phyloP scores from a whole-genome alignment of 495 filamentous ascomycete species.

The Xylaria cubensis region DNA sequence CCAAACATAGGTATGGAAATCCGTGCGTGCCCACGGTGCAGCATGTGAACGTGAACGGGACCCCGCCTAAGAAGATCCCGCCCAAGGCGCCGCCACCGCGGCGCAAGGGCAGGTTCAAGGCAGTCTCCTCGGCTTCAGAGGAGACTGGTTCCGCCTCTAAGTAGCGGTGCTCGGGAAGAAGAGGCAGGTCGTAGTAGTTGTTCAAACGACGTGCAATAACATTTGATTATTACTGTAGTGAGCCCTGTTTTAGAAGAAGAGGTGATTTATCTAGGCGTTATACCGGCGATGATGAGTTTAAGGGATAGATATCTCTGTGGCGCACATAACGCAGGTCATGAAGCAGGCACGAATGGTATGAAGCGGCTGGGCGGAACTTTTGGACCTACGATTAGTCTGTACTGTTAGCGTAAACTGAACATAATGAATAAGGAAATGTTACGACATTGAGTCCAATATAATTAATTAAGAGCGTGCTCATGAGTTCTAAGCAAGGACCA shows the following conservation, averaged over 20 bases:
- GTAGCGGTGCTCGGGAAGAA: not conserved
- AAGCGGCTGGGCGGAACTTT: not conserved
- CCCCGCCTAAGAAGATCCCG: constrained; percentile 54
- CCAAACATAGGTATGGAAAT: constrained; percentile 54
- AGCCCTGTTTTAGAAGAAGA: constrained; percentile 2
- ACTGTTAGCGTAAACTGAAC: not conserved
- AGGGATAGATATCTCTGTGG: not conserved
- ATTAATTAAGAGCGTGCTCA: not conserved
- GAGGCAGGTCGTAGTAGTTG: not conserved
- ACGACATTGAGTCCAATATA: not conserved
- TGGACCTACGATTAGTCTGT: not conserved
- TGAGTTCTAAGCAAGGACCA: not conserved
- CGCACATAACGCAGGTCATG: not conserved
- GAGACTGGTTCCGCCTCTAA: constrained; percentile 5
- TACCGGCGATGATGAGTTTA: not conserved
- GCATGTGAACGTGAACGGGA: constrained; percentile 38
- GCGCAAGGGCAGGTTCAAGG: constrained; percentile 52
- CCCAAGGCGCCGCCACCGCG: constrained; percentile 62
- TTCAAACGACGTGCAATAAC: constrained; percentile 9
- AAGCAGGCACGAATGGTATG: not conserved
- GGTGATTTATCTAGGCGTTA: not conserved
- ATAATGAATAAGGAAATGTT: not conserved
- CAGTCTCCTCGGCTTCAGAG: constrained; percentile 25
- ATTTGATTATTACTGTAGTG: not conserved
- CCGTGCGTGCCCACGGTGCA: constrained; percentile 45